These are phyloP conservation scores for Rhizopus microsporus DNA, from an alignment of 371 early-diverging fungal species.

Conservation along the genomic window DNA sequence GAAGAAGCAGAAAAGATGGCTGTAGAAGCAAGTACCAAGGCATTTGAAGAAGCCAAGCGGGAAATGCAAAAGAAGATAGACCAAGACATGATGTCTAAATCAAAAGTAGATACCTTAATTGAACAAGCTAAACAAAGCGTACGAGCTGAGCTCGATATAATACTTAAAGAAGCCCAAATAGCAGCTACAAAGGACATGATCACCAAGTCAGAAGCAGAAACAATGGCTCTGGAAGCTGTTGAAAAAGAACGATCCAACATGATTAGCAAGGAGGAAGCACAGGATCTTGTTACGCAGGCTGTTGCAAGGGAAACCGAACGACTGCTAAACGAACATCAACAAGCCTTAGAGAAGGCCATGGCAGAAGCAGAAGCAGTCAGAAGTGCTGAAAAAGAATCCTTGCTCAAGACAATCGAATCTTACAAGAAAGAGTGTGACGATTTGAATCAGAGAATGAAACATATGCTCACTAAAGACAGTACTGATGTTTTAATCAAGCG, in stretches of 20 bases:
- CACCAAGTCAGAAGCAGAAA: constrained; percentile 17
- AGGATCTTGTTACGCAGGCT: not conserved
- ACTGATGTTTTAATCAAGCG: constrained; percentile 18
- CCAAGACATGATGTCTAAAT: not conserved
- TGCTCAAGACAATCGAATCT: constrained; percentile 8
- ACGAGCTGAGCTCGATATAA: constrained; percentile 1
- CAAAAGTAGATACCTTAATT: not conserved
- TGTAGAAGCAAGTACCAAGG: constrained; percentile 9
- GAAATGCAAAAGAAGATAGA: constrained; percentile 14
- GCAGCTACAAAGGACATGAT: constrained; percentile 13
- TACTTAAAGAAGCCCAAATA: not conserved
- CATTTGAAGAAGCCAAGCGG: constrained; percentile 18
- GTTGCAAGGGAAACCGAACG: not conserved
- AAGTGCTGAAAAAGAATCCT: constrained; percentile 4
- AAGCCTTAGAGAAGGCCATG: not conserved
- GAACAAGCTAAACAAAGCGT: not conserved
- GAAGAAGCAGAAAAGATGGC: constrained; percentile 8
- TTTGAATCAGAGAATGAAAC: constrained; percentile 11
- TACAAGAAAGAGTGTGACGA: constrained; percentile 23
- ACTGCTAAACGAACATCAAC: not conserved
- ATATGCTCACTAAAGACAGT: constrained; percentile 22
- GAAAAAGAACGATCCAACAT: not conserved
- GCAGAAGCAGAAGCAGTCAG: not conserved
- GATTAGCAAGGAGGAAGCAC: not conserved
- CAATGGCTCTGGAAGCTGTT: constrained; percentile 19